Evolutionary conservation across 805 yeast species (phyloP), one percentile per base, ranked within the genome.

Genomic region (Pichia insulana): DNA sequence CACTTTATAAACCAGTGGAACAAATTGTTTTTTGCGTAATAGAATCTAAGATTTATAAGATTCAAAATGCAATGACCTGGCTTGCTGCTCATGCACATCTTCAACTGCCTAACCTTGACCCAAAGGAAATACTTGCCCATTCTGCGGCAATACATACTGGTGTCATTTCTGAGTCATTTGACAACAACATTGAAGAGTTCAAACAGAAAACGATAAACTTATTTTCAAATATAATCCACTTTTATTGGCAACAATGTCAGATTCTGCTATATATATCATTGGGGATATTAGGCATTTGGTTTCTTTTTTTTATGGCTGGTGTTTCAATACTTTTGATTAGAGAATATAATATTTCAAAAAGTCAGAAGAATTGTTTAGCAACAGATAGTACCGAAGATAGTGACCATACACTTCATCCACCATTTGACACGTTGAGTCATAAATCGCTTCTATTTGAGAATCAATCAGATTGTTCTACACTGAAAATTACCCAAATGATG

Each of bases 51-150:
- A 58, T 90, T 7, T 68, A 68, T 12, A 68, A 71, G 18, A 65
- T 87, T 2, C 83, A 83, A 48, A 56, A 73, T 26, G 97, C 94
- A 0, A 61, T 89, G 42, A 72, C 79, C 2, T 92, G 97, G 97
- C 64, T 88, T 2, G 68, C 80, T 50, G 65, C 80, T 30, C 67
- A 83, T 48, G 68, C 88, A 3, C 67, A 75, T 13, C 61, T 88
- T 2, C 49, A 64, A 1, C 55, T 86, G 1, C 95, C 95, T 0
- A 51, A 67, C 34, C 59, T 80, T 3, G 44, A 60, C 33, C 46
- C 49, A 2, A 36, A 39, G 16, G 40, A 33, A 7, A 41, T 50
- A 12, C 17, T 44, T 31, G 41, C 47, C 30, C 28, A 43, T 34
- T 19, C 39, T 48, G 41, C 20, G 32, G 41, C 17, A 22, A 37